Conservation (phyloP, 2,329 filamentous ascomycete genomes). For the Dryadomyces sulphureus region DNA sequence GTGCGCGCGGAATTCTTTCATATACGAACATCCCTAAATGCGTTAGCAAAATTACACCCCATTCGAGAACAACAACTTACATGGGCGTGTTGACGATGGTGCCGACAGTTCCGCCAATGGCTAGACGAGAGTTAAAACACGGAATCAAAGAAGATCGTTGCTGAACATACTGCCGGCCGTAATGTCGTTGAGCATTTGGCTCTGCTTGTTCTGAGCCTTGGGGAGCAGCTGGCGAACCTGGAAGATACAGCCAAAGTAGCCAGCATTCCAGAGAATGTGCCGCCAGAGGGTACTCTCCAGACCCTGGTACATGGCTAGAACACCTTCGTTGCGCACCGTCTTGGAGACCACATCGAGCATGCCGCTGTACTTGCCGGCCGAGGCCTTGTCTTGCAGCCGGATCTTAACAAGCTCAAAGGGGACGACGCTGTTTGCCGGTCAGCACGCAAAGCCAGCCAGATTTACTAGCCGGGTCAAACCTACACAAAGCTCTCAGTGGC, state of each 20-base stretch:
- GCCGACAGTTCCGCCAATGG: conserved; percentile 73
- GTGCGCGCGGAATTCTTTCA: not conserved
- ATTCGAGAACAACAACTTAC: conserved; percentile 62
- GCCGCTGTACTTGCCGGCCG: conserved; percentile 69
- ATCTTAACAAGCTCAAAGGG: conserved; percentile 99
- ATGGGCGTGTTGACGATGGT: conserved; percentile 90
- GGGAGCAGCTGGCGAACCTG: conserved; percentile 81
- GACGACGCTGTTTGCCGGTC: conserved; percentile 43
- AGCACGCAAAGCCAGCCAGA: not conserved
- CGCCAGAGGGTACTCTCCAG: conserved; percentile 95
- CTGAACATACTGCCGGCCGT: conserved; percentile 47
- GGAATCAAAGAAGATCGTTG: too few species aligned
- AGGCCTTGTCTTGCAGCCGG: conserved; percentile 87
- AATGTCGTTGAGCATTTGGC: conserved; percentile 76
- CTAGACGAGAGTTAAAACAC: not conserved
- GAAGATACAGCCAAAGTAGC: conserved; percentile 98
- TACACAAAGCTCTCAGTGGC: conserved; percentile 77
- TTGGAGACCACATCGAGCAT: conserved; percentile 68
- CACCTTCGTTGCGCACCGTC: conserved; percentile 34
- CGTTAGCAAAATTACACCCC: not conserved
- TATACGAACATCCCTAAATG: conserved; percentile 5
- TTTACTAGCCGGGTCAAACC: not conserved
- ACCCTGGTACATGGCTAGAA: conserved; percentile 86
- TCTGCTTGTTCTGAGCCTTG: conserved; percentile 61
- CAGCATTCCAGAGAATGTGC: conserved; percentile 75